phyloP scores from a whole-genome alignment of 768 basidiomycete genomes.

The Rhizopogon sp. region DNA sequence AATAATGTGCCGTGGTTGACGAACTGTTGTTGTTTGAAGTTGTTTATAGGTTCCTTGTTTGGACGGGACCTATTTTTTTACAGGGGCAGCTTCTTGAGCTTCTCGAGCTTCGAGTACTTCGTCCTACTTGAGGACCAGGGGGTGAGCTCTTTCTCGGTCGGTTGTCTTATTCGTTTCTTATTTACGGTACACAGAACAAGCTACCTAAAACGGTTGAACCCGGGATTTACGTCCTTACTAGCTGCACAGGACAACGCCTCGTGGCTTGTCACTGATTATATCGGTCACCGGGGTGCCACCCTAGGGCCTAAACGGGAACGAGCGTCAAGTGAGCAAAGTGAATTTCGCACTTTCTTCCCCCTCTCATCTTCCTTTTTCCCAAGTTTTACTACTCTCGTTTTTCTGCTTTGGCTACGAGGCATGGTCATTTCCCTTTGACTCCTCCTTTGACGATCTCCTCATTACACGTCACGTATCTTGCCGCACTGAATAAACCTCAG shows the following conservation, averaged over 20 bases:
- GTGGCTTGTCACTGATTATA: conserved; percentile 1
- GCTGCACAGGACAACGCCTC: not conserved
- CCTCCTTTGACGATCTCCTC: conserved; percentile 8
- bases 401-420: conserved; percentile 13
- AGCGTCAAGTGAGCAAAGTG: conserved; percentile 4
- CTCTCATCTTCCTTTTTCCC: conserved; percentile 3
- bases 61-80: not conserved
- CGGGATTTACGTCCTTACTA: not conserved
- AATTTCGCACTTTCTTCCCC: conserved; percentile 4
- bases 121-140: too few species aligned
- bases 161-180: not conserved
- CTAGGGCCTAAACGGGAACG: conserved; percentile 10
- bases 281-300: not conserved
- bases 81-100: not conserved
- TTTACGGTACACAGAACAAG: not conserved
- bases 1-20: too few species aligned
- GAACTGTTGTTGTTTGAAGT: not conserved
- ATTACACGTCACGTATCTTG: not conserved
- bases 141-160: not conserved
- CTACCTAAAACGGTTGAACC: not conserved
- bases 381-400: not conserved
- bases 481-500: not conserved
- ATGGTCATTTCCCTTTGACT: conserved; percentile 5
- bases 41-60: not conserved
- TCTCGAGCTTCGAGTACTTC: not conserved